Base-by-base conservation (phyloP, 2,329 filamentous ascomycete genomes). In the Aspergillus terreus region DNA sequence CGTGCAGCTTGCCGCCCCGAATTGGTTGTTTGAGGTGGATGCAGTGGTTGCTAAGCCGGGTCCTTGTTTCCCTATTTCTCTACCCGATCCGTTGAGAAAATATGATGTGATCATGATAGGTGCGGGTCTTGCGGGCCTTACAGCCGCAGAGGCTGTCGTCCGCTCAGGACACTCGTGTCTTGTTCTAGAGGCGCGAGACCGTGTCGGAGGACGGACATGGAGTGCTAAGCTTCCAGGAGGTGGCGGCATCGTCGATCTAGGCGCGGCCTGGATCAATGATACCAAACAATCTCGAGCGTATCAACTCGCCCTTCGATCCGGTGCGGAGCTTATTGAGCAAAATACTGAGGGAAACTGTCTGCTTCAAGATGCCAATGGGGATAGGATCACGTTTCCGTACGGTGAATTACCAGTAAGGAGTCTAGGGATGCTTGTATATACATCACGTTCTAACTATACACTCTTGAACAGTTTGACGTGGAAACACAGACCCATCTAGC, bases 201-300 rank as follows among this genome's bases (percentile, higher is more conserved):
- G 75, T 2, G 71, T 77, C 0, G 74, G 74, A 4, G 75, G 74
- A 1, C 74, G 73, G 55, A 71, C 65, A 0, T 73, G 64, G 64
- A 66, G 53, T 71, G 49, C 23, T 11, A 19, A 1, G 55, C 59
- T 11, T 51, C 40, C 14, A 15, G 49, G 44, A 23, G 54, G 53
- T 7, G 42, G 44, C 61, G 25, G 64, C 0, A 53, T 67, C 0
- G 70, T 76, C 6, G 82, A 84, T 19, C 59, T 82, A 0, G 82
- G 82, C 2, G 82, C 80, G 0, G 80, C 79, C 0, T 85, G 82
- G 82, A 77, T 84, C 56, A 84, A 85, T 55, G 77, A 83, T 47
- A 75, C 68, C 1, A 80, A 75, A 46, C 81, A 84, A 55, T 66
- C 58, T 23, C 66, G 67, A 3, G 74, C 83, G 45, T 76, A 65